Evolutionary conservation across 768 basidiomycete species (phyloP).

Genomic region (Suillus ampliporus): DNA sequence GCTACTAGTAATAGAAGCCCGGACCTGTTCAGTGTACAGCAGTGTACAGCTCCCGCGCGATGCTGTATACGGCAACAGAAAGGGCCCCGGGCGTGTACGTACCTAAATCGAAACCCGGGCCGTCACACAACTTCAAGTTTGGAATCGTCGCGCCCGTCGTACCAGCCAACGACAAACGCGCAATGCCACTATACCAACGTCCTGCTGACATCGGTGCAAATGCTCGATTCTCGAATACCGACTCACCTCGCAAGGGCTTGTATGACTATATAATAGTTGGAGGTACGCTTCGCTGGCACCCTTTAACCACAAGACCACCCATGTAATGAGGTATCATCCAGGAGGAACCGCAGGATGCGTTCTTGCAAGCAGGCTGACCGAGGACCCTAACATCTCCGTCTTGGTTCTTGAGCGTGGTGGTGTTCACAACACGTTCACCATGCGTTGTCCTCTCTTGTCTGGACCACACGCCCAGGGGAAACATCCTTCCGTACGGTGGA

Average conservation of each 20-base stretch:
- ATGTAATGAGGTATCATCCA: not conserved
- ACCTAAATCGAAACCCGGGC: too few relatives aligned
- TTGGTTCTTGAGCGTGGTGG: conserved; percentile 43
- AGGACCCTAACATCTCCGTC: conserved; percentile 34
- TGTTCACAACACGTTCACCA: conserved; percentile 31
- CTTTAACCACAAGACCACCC: not conserved
- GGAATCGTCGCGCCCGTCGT: too few relatives aligned
- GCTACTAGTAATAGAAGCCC: too few relatives aligned
- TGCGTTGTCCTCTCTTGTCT: conserved; percentile 39
- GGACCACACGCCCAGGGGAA: conserved; percentile 22
- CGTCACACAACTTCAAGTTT: too few relatives aligned
- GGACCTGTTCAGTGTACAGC: too few relatives aligned
- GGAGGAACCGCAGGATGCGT: conserved; percentile 49
- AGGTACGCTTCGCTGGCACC: not conserved
- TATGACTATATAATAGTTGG: conserved; percentile 21
- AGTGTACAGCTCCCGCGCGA: too few relatives aligned
- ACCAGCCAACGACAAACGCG: too few relatives aligned
- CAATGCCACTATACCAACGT: not conserved
- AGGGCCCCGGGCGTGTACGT: too few relatives aligned
- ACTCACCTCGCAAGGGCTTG: not conserved
- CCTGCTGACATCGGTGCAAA: not conserved
- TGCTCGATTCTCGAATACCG: not conserved
- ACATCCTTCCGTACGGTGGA: not conserved
- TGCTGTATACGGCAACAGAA: too few relatives aligned
- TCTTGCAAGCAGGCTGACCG: conserved; percentile 44